A percentile compares a stretch with the other conserved stretches of the same genome.
phyloP scores from a whole-genome alignment of 352 stramenopile genomes.

The Globisporangium viniferum region DNA sequence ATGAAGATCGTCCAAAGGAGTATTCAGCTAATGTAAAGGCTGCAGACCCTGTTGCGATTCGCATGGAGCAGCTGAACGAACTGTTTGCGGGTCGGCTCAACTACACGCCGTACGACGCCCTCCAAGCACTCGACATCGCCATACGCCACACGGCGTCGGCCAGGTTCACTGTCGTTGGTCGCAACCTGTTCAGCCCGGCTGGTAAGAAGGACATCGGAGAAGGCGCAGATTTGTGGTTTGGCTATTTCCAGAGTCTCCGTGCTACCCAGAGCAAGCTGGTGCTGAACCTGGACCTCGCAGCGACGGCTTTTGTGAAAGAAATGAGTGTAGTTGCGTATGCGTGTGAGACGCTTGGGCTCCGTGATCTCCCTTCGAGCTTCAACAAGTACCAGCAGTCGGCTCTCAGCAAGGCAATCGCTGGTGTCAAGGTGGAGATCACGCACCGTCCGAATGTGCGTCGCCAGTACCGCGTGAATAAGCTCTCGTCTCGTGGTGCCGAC shows the following conservation, averaged over 20 bases:
- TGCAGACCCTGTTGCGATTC: constrained; percentile 52
- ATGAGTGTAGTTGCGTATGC: constrained; percentile 60
- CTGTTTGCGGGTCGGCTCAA: constrained; percentile 56
- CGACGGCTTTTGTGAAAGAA: constrained; percentile 63
- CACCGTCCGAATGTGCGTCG: constrained; percentile 57
- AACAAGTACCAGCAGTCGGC: constrained; percentile 40
- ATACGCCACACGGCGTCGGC: constrained; percentile 56
- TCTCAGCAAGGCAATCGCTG: constrained; percentile 54
- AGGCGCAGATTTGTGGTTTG: constrained; percentile 64
- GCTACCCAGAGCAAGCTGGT: constrained; percentile 63
- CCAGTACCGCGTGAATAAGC: constrained; percentile 61
- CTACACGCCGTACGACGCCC: constrained; percentile 68
- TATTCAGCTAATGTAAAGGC: constrained; percentile 58
- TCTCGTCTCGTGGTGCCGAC: constrained; percentile 40
- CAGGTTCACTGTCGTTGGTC: constrained; percentile 49
- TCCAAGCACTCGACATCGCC: constrained; percentile 72
- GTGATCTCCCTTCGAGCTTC: constrained; percentile 29
- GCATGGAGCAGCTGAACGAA: constrained; percentile 56
- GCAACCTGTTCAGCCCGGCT: constrained; percentile 45
- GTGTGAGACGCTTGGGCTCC: constrained; percentile 25
- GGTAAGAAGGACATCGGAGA: constrained; percentile 53
- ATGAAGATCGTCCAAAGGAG: constrained; percentile 38
- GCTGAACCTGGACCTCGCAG: constrained; percentile 68
- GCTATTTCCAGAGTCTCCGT: constrained; percentile 72
- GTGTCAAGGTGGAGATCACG: constrained; percentile 63